Conservation (phyloP, 2,329 filamentous ascomycete genomes). For the Cordyceps farinosa region DNA sequence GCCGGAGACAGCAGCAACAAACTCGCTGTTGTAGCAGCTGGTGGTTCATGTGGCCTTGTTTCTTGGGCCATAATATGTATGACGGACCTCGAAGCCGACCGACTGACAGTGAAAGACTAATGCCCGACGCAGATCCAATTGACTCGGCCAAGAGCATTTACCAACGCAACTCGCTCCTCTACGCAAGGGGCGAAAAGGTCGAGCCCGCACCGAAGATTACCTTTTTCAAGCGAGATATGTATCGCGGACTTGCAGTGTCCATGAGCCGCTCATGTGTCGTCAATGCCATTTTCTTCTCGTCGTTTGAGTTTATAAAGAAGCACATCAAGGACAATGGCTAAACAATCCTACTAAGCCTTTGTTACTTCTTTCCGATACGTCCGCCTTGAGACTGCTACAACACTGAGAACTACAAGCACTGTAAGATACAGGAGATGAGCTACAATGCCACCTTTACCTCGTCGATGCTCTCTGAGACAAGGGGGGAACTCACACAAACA, state of each 20-base stretch:
- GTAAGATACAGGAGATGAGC: background rate
- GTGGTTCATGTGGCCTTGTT: constrained; percentile 76
- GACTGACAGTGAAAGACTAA: constrained; percentile 13
- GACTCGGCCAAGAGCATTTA: constrained; percentile 85
- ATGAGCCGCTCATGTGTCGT: constrained; percentile 79
- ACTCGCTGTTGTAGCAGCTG: constrained; percentile 72
- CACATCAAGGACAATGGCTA: constrained; percentile 49
- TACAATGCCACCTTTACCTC: background rate
- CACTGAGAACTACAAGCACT: background rate
- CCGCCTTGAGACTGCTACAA: background rate
- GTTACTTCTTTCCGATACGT: background rate
- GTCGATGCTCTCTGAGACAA: background rate
- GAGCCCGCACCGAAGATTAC: constrained; percentile 68
- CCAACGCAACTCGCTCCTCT: constrained; percentile 74
- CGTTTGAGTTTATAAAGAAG: constrained; percentile 80
- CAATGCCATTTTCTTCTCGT: constrained; percentile 87
- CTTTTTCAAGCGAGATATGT: constrained; percentile 75
- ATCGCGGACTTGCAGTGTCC: constrained; percentile 76
- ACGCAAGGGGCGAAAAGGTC: constrained; percentile 60
- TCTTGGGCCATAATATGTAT: constrained; percentile 75
- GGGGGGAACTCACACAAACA: background rate
- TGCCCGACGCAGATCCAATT: constrained; percentile 53
- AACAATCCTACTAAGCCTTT: background rate
- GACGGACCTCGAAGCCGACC: constrained; percentile 28
- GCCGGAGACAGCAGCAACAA: constrained; percentile 73